Conservation (phyloP, 768 basidiomycete genomes). For the Mycena indigotica region DNA sequence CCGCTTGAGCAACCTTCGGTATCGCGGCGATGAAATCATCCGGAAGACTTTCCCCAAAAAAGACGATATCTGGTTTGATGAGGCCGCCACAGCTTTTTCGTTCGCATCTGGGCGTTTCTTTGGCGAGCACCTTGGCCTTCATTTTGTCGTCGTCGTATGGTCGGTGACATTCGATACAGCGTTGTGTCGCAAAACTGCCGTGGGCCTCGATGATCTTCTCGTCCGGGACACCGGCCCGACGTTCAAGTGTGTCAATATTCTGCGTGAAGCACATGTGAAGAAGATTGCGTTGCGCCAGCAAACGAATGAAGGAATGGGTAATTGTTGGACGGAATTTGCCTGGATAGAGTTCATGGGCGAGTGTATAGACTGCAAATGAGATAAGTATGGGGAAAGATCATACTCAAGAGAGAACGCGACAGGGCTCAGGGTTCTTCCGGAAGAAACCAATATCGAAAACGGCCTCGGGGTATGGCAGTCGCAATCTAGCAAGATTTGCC, state of each 20-base stretch:
- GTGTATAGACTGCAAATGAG: constrained; percentile 69
- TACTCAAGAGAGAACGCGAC: constrained; percentile 41
- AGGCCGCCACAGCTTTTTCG: constrained; percentile 58
- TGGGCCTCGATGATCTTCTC: constrained; percentile 90
- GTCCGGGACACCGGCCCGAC: constrained; percentile 74
- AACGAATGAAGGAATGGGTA: constrained; percentile 87
- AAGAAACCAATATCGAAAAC: constrained; percentile 94
- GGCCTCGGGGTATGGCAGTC: constrained; percentile 90
- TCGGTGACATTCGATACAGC: constrained; percentile 74
- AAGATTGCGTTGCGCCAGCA: constrained; percentile 69
- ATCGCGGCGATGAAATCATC: constrained; percentile 62
- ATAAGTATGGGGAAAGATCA: not conserved
- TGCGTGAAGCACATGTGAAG: constrained; percentile 85
- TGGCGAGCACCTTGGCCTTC: constrained; percentile 58
- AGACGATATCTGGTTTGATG: constrained; percentile 92
- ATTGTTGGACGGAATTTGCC: constrained; percentile 85
- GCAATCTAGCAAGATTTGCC: constrained; percentile 76
- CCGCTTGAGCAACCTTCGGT: constrained; percentile 59
- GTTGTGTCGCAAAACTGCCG: constrained; percentile 87
- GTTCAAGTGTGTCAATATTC: constrained; percentile 92
- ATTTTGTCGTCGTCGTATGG: constrained; percentile 69
- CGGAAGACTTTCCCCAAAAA: constrained; percentile 91
- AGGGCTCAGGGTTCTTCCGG: constrained; percentile 74
- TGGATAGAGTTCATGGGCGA: constrained; percentile 92
- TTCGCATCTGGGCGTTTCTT: constrained; percentile 68